These are phyloP conservation scores for Phytophthora constricta DNA, from an alignment of 352 stramenopile genomes.

Conservation along the genomic window DNA sequence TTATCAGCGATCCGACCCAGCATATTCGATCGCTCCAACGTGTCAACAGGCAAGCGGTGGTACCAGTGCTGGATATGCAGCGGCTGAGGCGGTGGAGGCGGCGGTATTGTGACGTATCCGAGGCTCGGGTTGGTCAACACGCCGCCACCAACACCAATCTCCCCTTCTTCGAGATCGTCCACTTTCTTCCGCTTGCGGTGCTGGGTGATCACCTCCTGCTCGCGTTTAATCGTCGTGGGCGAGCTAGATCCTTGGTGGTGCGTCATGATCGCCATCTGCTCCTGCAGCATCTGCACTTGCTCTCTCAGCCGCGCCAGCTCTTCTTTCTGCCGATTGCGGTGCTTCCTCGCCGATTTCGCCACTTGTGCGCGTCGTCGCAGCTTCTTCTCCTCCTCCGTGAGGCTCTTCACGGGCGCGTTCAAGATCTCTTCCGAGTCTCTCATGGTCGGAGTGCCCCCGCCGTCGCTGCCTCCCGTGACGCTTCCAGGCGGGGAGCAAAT, in stretches of 20 bases:
- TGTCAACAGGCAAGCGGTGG: conserved; percentile 66
- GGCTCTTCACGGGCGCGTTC: conserved; percentile 78
- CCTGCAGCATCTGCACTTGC: conserved; percentile 77
- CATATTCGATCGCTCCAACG: conserved; percentile 56
- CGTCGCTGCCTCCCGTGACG: conserved; percentile 43
- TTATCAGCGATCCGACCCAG: conserved; percentile 64
- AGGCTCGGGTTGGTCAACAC: conserved; percentile 34
- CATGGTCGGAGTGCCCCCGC: conserved; percentile 17
- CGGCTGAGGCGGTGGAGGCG: conserved; percentile 25
- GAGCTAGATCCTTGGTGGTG: conserved; percentile 46
- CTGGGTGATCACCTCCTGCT: conserved; percentile 66
- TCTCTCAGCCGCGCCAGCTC: conserved; percentile 73
- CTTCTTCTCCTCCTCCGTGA: conserved; percentile 89
- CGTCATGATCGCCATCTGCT: conserved; percentile 81
- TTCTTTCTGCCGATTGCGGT: conserved; percentile 84
- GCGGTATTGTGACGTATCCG: conserved; percentile 21
- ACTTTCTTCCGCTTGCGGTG: conserved; percentile 82
- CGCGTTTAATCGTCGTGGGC: conserved; percentile 50
- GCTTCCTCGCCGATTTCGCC: conserved; percentile 83
- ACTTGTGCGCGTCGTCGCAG: conserved; percentile 78
- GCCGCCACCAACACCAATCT: conserved; percentile 14
- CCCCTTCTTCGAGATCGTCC: conserved; percentile 40
- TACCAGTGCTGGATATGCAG: conserved; percentile 71
- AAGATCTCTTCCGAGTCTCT: conserved; percentile 80
- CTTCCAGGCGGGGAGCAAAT: conserved; percentile 54